Conservation (phyloP, 306 rosid genomes). For the Purshia tridentata region DNA sequence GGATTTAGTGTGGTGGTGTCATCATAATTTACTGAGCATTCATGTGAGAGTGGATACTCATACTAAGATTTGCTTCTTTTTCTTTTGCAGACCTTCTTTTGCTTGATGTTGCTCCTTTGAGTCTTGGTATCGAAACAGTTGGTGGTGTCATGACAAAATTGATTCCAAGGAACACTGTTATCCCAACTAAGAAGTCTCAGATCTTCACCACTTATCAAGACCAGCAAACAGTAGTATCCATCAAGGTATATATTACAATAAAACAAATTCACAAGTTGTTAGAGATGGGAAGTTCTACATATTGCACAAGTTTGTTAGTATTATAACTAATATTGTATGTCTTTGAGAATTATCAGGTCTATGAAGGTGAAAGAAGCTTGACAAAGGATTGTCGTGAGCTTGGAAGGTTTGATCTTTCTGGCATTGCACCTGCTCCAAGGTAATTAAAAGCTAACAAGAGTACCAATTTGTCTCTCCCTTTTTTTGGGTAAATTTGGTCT, state of each 20-base stretch:
- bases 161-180: slow-evolving; percentile 54
- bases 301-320: neutral
- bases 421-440: slow-evolving; percentile 67
- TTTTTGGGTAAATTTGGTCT: neutral
- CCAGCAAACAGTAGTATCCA: slow-evolving; percentile 49
- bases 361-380: slow-evolving; percentile 53
- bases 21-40: too few relatives aligned
- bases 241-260: slow-evolving; percentile 28
- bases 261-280: neutral
- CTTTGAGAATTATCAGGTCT: slow-evolving; percentile 27
- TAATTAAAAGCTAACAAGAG: neutral
- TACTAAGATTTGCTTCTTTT: neutral
- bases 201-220: slow-evolving; percentile 56
- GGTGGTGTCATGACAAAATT: slow-evolving; percentile 63
- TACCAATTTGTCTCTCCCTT: neutral
- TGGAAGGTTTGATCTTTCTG: slow-evolving; percentile 44
- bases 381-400: slow-evolving; percentile 56
- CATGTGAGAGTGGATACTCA: neutral
- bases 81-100: slow-evolving; percentile 37
- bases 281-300: neutral
- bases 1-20: neutral
- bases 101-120: slow-evolving; percentile 53
- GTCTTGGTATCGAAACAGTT: slow-evolving; percentile 55
- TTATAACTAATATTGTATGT: neutral
- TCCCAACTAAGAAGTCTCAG: slow-evolving; percentile 55